Base-by-base conservation (phyloP, 2,329 filamentous ascomycete genomes). In the Coniochaeta sp. region DNA sequence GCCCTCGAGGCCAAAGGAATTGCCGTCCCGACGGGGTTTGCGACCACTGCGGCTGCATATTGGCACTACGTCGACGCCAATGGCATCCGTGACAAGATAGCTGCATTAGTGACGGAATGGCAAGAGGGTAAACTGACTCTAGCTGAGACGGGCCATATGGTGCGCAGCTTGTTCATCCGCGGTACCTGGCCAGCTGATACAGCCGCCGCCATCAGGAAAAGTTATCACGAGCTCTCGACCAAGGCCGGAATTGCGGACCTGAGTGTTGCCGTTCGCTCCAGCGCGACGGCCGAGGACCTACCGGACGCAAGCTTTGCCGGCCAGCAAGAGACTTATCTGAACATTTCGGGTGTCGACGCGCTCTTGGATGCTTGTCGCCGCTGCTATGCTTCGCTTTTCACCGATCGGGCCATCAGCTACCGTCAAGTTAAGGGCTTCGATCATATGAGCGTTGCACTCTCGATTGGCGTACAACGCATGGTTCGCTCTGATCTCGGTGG, bases 301-400 rank as follows among this genome's bases (percentile, higher is more conserved):
- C 71, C 72, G 0, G 72, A 74, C 44, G 73, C 71, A 12, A 74
- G 73, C 59, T 75, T 76, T 59, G 72, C 73, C 16, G 73, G 73
- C 24, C 71, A 75, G 59, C 72, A 73, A 40, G 73, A 76, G 52
- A 70, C 70, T 0, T 74, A 67, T 56, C 64, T 75, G n/a, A 73
- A 76, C 50, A 67, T 76, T n/a, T 62, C 62, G 1, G 73, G 73
- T 3, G 62, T 64, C 5, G 63, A 67, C 6, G 67, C 66, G 6
- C 63, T 75, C 3, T 60, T 76, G 4, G 63, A 70, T 57, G 72
- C 73, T 24, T 75, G 72, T 59, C 67, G 69, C 52, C 69, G 68
- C 6, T 75, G 72, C 64, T 75, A 72, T 61, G 72, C 73, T 16
- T 75, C 73, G 1, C 71, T 76, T 3, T 76, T 74, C 58, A 75